These are phyloP conservation scores for Acanthamoeba royreba DNA, from an alignment of 208 protist genomes.

Conservation along the genomic window DNA sequence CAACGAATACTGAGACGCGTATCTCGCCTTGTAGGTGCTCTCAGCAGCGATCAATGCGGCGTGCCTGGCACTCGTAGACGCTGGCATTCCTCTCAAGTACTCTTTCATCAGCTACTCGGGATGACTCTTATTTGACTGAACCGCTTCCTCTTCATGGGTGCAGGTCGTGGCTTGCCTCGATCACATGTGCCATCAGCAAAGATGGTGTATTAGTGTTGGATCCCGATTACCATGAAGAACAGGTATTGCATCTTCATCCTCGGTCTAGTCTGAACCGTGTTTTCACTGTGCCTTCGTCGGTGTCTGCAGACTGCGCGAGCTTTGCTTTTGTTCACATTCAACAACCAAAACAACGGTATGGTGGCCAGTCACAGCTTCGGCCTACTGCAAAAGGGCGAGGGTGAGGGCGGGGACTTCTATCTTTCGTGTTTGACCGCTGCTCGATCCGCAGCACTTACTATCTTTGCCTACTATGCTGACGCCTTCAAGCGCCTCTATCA, in stretches of 20 bases:
- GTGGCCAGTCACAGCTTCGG: conserved; percentile 17
- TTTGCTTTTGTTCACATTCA: not conserved
- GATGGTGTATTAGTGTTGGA: not conserved
- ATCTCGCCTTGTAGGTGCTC: not conserved
- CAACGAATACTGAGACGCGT: too few species aligned
- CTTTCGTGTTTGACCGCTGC: not conserved
- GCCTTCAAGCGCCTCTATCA: conserved; percentile 6
- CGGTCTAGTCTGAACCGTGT: not conserved
- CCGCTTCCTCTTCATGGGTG: not conserved
- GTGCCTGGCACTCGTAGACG: not conserved
- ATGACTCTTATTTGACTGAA: too few species aligned
- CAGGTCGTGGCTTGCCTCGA: not conserved
- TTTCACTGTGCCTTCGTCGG: not conserved
- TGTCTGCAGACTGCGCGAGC: not conserved
- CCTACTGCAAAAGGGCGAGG: conserved; percentile 2
- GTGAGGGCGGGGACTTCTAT: conserved; percentile 9
- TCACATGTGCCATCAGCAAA: not conserved
- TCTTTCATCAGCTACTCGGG: too few species aligned
- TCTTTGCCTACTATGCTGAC: conserved; percentile 1
- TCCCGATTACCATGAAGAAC: not conserved
- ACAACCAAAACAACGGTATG: conserved; percentile 18
- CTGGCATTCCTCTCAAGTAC: conserved; percentile 22
- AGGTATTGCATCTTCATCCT: too few species aligned
- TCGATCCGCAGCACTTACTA: not conserved
- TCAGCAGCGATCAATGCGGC: conserved; percentile 13